Base-by-base conservation (phyloP, 495 filamentous ascomycete species). In the Immersiella caudata region DNA sequence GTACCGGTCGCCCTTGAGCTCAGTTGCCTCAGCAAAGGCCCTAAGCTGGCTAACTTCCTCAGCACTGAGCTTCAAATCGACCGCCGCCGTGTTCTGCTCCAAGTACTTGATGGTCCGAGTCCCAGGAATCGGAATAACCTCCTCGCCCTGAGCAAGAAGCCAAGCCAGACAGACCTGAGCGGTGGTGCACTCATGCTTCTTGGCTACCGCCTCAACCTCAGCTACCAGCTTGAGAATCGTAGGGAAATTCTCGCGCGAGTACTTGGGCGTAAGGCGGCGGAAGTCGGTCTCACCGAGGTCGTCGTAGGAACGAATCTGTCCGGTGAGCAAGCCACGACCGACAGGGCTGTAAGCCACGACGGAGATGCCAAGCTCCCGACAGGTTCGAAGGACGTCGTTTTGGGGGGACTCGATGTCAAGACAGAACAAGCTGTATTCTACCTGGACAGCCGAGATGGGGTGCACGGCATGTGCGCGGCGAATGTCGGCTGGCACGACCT, bases 401-500 rank as follows among this genome's bases (percentile, higher is more conserved):
- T 59, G 14, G 2, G 65, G 27, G 8, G 85, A 76, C 24, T 94
- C 76, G 59, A 89, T 88, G 27, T 89, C 85, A 16, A 86, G 86
- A 4, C 81, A 76, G 73, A 84, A 93, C 36, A 94, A 74, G 16
- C 86, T 90, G 69, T 95, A 80, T 78, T 97, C 93, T 6, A 92
- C 86, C 74, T 97, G 93, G 5, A 93, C 90, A 0, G 86, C 88
- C 0, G 83, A 83, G 70, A 97, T 90, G 59, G 88, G 88, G 58
- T 88, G 84, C 33, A 91, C 77, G 63, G 88, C 87, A 50, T 80
- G 82, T 61, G 93, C 93, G 66, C 86, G 82, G 24, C 89, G 82
- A 67, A 97, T 91, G 0, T 90, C 93, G 35, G 87, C 82, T 5
- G 90, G 90, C 54, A 84, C 82, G 50, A 89, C 87, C 71, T 96